Evolutionary conservation across 2,329 filamentous ascomycete species (phyloP).

Genomic region (Neofusicoccum sp.): DNA sequence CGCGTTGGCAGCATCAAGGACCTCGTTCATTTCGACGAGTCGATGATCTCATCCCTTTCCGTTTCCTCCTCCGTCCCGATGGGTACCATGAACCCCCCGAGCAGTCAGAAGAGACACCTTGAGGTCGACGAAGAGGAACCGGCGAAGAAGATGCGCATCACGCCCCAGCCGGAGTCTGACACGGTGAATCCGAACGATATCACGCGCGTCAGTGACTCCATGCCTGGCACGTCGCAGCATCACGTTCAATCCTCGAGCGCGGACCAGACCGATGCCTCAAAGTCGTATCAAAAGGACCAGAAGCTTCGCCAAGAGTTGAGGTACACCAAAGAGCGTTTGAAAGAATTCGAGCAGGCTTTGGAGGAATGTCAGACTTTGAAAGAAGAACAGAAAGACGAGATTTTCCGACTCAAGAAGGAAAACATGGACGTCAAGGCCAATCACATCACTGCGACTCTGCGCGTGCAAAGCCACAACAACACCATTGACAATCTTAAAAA

Average conservation of each 20-base stretch:
- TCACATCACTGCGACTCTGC: not conserved
- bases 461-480: constrained; percentile 31
- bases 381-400: not conserved
- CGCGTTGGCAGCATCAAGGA: not conserved
- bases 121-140: constrained; percentile 18
- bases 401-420: not conserved
- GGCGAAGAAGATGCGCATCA: constrained; percentile 27
- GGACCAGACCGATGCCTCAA: not conserved
- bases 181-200: constrained; percentile 5
- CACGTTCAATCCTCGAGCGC: not conserved
- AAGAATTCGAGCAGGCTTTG: constrained; percentile 29
- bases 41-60: not conserved
- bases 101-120: constrained; percentile 23
- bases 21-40: not conserved
- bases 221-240: not conserved
- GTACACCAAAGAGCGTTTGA: constrained; percentile 24
- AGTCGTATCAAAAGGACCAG: constrained; percentile 20
- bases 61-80: not conserved
- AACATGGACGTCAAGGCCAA: not conserved
- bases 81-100: not conserved
- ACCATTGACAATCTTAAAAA: constrained; percentile 26
- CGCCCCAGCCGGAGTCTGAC: constrained; percentile 6
- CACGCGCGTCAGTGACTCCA: constrained; percentile 6
- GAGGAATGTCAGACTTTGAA: constrained; percentile 19
- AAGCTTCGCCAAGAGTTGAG: constrained; percentile 25